A percentile compares a stretch with the other conserved stretches of the same genome.
phyloP scores from a whole-genome alignment of 2,329 filamentous ascomycete genomes.

The Cercospora nicotianae region DNA sequence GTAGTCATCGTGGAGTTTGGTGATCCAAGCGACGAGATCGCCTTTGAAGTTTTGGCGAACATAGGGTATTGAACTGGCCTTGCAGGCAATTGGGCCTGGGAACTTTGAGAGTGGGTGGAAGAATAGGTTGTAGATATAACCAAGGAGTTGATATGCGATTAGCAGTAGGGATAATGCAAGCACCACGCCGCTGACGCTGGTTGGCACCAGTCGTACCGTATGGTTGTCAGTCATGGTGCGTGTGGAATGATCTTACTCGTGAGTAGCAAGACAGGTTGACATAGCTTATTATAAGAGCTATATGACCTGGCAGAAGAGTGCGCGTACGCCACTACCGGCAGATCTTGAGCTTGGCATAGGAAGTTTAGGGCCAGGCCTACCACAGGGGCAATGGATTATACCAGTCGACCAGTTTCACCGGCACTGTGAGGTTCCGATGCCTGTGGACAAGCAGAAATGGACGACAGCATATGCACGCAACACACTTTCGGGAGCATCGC shows the following conservation, averaged over 20 bases:
- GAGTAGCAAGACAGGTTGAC: not conserved
- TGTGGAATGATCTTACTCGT: not conserved
- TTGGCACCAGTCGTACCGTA: not conserved
- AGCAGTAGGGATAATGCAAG: not conserved
- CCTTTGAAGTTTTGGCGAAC: constrained; percentile 4
- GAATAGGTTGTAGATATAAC: constrained; percentile 12
- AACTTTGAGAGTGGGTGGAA: constrained; percentile 13
- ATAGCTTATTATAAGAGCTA: not conserved
- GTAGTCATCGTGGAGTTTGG: constrained; percentile 35
- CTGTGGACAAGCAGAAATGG: not conserved
- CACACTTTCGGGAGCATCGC: not conserved
- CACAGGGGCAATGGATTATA: not conserved
- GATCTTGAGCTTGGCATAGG: not conserved
- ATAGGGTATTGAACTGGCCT: constrained; percentile 10
- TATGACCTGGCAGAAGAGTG: not conserved
- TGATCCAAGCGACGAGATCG: constrained; percentile 5
- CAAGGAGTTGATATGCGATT: not conserved
- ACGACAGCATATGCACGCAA: not conserved
- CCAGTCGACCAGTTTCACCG: not conserved
- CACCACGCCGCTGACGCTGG: not conserved
- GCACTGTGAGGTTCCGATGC: not conserved
- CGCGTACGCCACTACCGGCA: not conserved
- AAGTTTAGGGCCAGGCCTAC: not conserved
- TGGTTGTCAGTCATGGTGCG: not conserved
- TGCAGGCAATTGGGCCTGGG: constrained; percentile 7